These are phyloP conservation scores for Calophaca sinica DNA, from an alignment of 306 rosid species.

Conservation along the genomic window DNA sequence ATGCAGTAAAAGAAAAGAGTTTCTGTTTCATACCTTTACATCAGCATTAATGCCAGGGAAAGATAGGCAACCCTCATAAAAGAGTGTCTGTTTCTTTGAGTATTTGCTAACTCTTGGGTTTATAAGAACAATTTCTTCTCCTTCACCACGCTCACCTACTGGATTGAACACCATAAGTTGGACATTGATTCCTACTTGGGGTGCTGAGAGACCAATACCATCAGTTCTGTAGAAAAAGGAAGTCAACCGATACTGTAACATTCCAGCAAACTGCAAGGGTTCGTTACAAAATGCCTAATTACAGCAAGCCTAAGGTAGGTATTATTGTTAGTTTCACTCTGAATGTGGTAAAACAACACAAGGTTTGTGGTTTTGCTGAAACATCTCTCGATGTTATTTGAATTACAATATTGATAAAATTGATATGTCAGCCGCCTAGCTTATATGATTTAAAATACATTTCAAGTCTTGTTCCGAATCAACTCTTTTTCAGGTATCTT, in stretches of 20 bases:
- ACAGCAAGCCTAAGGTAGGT: neutral
- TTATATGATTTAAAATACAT: neutral
- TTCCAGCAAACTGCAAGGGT: slow-evolving; percentile 53
- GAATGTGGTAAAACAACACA: slow-evolving; percentile 13
- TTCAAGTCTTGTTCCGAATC: neutral
- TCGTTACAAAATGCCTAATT: slow-evolving; percentile 42
- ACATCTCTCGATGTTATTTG: neutral
- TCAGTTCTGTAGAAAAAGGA: slow-evolving; percentile 80
- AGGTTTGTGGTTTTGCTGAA: neutral
- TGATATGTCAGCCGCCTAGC: neutral
- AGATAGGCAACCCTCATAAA: slow-evolving; percentile 85
- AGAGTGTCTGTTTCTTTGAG: slow-evolving; percentile 73
- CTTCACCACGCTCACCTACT: slow-evolving; percentile 84
- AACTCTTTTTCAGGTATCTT: neutral
- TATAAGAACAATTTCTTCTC: slow-evolving; percentile 93
- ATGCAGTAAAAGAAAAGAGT: slow-evolving; percentile 21
- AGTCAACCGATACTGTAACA: slow-evolving; percentile 59
- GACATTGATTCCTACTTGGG: slow-evolving; percentile 92
- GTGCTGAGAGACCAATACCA: slow-evolving; percentile 96
- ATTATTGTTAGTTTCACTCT: neutral
- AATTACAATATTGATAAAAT: slow-evolving; percentile 10
- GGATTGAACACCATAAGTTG: slow-evolving; percentile 95
- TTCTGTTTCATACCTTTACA: slow-evolving; percentile 58
- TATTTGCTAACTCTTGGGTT: slow-evolving; percentile 81
- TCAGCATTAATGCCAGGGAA: slow-evolving; percentile 81